Base-by-base conservation (phyloP, 2,329 filamentous ascomycete species). In the Tolypocladium album region DNA sequence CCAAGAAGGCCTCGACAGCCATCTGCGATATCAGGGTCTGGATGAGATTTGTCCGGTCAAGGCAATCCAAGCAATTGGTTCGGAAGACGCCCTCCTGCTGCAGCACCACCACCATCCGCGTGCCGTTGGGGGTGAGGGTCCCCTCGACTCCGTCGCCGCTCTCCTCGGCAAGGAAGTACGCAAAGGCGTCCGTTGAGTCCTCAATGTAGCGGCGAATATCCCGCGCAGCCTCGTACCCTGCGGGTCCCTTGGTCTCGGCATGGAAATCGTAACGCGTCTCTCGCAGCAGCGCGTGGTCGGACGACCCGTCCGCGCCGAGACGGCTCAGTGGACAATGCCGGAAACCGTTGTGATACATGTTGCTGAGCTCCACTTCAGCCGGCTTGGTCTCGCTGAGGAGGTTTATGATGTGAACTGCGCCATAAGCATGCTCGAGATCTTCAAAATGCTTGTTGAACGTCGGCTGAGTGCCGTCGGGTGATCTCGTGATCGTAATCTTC, bases 401-500 rank as follows among this genome's bases (percentile, higher is more conserved):
- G 70, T 99, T 97, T 60, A 99, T 86, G 17, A 97, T 85, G 71
- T 97, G 93, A 0, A 97, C 86, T 9, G 91, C 89, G 22, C 94
- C 93, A 69, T 99, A 99, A 53, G 86, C 86, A 60, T 90, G 79
- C 68, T 94, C 90, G 45, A 99, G 79, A n/a, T 87, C 84, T 47
- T 91, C 88, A 70, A 99, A 96, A 72, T 99, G 94, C 72, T 90
- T 96, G 74, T 97, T 88, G 70, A 99, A 97, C 1, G 94, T 91
- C 40, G 92, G 93, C 68, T 97, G 92, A 0, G 92, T 92, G 12
- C 94, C 94, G 69, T 97, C 92, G 0, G 85, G 82, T 15, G 92
- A 96, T 61, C 94, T 82, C 8, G 92, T 96, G 53, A 97, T 83
- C 45, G 88, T 87, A 53, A 99, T 96, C 71, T 97, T 97, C 71